Evolutionary conservation across 75 land plant genomes (phyloP).

Genomic region (Chamaecyparis obtusa): DNA sequence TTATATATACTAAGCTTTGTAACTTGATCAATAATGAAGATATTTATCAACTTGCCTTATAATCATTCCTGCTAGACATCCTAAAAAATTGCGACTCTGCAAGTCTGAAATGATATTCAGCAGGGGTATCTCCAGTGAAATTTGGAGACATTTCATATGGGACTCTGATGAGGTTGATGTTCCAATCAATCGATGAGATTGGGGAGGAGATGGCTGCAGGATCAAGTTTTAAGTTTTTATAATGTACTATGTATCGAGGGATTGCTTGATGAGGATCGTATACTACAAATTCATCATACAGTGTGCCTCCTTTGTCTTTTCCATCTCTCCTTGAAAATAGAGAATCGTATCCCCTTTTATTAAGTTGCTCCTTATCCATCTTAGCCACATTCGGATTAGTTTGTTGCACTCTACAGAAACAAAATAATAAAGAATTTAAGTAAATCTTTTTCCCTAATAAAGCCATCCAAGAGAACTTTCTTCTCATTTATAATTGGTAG

Average conservation of each 20-base stretch:
- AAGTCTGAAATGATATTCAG: constrained; percentile 20
- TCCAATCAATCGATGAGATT: background rate
- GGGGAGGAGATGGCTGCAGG: background rate
- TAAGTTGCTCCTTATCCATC: background rate
- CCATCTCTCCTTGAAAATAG: constrained; percentile 12
- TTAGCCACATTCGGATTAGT: background rate
- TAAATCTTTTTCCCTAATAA: background rate
- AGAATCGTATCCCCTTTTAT: constrained; percentile 12
- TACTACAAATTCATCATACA: constrained; percentile 11
- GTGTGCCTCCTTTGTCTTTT: background rate
- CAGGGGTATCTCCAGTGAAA: constrained; percentile 10
- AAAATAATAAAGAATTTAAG: background rate
- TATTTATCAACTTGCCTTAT: background rate
- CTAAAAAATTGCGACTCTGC: constrained; percentile 28
- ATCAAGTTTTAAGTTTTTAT: constrained; percentile 2
- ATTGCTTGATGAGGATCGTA: constrained; percentile 20
- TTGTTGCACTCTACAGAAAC: background rate
- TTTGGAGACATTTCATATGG: background rate
- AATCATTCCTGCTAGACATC: constrained; percentile 1
- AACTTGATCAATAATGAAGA: background rate
- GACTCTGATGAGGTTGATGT: background rate
- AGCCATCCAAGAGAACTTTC: background rate
- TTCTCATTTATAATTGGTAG: too few relatives aligned
- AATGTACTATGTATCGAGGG: constrained; percentile 26
- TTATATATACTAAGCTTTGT: background rate